Conservation (phyloP, 1,284 basidiomycete genomes). For the Wallemia hederae region DNA sequence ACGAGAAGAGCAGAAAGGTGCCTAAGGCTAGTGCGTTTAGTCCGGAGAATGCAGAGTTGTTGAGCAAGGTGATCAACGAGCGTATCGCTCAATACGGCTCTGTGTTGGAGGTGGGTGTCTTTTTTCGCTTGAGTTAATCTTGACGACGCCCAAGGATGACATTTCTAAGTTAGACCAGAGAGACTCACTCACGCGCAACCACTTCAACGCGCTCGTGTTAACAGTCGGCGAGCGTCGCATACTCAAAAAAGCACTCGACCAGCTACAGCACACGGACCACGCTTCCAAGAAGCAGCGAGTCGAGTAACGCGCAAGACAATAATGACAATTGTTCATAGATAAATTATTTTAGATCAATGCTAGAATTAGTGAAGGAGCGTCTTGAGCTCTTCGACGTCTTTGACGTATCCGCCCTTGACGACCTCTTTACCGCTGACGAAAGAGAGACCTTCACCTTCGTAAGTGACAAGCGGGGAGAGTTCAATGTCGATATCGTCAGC, state of each 20-base stretch:
- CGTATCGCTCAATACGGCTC: neutral
- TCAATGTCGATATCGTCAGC: conserved; percentile 39
- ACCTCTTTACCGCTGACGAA: conserved; percentile 46
- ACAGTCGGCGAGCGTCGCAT: neutral
- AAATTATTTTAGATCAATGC: no score
- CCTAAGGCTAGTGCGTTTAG: neutral
- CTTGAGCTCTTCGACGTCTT: conserved; percentile 10
- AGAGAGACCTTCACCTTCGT: conserved; percentile 73
- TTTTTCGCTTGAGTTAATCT: neutral
- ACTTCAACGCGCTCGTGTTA: neutral
- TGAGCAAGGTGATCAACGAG: neutral
- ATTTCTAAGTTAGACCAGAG: neutral
- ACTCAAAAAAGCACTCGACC: neutral
- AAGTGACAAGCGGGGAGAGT: conserved; percentile 59
- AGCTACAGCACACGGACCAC: neutral
- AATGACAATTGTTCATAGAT: neutral
- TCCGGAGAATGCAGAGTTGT: neutral
- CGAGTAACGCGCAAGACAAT: neutral
- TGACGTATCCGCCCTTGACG: conserved; percentile 20
- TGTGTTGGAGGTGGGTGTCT: neutral
- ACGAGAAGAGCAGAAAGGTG: neutral
- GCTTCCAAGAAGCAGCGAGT: neutral
- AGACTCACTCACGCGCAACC: neutral
- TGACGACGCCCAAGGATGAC: neutral
- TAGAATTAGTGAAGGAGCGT: conserved; percentile 1